A percentile compares a stretch with the other conserved stretches of the same genome.
Evolutionary conservation across 108 stramenopile genomes (phyloP).

Genomic region (Nitzschia sp.): DNA sequence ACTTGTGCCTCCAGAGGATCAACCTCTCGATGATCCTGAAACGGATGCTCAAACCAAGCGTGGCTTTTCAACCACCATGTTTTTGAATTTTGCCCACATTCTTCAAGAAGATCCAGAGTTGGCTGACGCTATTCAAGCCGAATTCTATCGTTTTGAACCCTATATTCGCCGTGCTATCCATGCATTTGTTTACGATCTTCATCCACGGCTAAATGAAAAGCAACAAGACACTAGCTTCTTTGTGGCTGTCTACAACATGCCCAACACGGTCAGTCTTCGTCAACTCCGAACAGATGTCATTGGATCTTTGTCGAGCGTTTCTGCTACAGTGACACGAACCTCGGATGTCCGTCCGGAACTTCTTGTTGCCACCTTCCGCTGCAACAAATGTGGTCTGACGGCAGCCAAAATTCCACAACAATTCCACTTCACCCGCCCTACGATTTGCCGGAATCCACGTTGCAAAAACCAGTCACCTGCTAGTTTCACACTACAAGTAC

Average conservation of each 20-base stretch:
- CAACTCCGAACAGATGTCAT: constrained; percentile 74
- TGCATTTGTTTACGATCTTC: constrained; percentile 52
- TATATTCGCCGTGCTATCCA: constrained; percentile 63
- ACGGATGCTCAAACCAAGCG: constrained; percentile 24
- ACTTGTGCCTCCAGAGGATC: constrained; percentile 30
- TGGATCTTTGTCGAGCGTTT: constrained; percentile 69
- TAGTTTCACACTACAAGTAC: constrained; percentile 76
- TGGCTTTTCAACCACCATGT: constrained; percentile 67
- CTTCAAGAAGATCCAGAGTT: constrained; percentile 63
- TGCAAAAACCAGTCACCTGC: constrained; percentile 66
- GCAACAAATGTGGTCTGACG: constrained; percentile 88
- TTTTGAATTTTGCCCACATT: constrained; percentile 72
- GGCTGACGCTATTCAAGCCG: constrained; percentile 79
- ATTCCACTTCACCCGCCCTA: constrained; percentile 95
- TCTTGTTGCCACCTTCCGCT: constrained; percentile 88
- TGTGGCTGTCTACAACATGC: constrained; percentile 81
- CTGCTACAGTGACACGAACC: constrained; percentile 94
- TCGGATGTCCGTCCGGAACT: constrained; percentile 99
- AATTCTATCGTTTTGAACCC: constrained; percentile 87
- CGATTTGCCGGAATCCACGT: constrained; percentile 90
- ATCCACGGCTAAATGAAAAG: constrained; percentile 58
- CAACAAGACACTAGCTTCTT: constrained; percentile 49
- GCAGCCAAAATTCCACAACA: constrained; percentile 86
- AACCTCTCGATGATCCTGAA: constrained; percentile 25
- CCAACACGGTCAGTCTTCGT: constrained; percentile 63